Base-by-base conservation (phyloP, 345 rosid genomes). In the Camelina hispida region DNA sequence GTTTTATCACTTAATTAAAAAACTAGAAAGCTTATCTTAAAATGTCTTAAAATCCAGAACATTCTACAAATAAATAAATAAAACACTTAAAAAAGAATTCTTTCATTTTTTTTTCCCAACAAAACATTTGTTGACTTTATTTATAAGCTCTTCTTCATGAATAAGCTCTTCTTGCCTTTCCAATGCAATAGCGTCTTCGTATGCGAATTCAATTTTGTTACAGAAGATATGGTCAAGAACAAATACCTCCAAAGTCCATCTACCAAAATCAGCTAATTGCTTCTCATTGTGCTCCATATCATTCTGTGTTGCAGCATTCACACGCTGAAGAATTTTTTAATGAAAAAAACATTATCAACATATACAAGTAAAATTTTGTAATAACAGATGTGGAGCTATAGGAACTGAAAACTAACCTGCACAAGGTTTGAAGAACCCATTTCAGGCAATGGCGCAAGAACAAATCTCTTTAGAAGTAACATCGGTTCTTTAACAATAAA, bases 111-210 rank as follows among this genome's bases (percentile, higher is more conserved):
- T 51, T 15, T 56, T 48, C 4, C 53, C 22, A 48, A 7, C 22
- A 48, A 2, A 1, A 15, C 9, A 6, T 51, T 51, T 51, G 9
- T 56, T 55, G 5, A 14, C 35, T 23, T 55, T 55, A 28, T 8
- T 16, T 17, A 16, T 18, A 81, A 88, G 74, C 4, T 87, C 90
- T 83, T 91, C 94, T 83, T 89, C 96, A 63, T 93, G 96, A 55
- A 91, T 91, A 68, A 89, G 87, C 82, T 91, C 93, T 62, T 91
- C 93, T 76, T 89, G 96, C 84, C 89, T 85, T 83, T 85, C 84
- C 83, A 91, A 79, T 58, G 97, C 96, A 77, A 91, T 87, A 47
- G 93, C 91, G 76, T 91, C 93, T 87, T 91, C 88, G 76, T 89
- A 88, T 56, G 93, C 87, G 78, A 80, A 88, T 83, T 91, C 96